Conservation (phyloP, 352 stramenopile genomes). For the Globisporangium yorkense region DNA sequence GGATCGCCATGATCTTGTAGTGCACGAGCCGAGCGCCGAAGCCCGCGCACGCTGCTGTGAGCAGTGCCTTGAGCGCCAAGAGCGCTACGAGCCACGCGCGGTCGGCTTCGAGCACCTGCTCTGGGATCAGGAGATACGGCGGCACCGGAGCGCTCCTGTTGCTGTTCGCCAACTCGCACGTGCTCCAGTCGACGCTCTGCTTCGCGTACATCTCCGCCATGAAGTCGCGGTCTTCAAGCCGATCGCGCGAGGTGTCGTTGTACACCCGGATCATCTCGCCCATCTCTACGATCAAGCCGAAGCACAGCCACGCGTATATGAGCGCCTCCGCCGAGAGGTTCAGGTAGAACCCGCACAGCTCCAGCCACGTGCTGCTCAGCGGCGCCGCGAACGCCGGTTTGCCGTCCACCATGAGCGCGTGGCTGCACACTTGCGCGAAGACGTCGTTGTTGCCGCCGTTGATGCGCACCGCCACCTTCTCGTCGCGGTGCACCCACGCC, state of each 20-base stretch:
- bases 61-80: slow-evolving; percentile 29
- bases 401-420: slow-evolving; percentile 57
- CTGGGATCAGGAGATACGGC: slow-evolving; percentile 29
- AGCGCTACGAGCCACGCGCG: slow-evolving; percentile 41
- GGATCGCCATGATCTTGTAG: slow-evolving; percentile 49
- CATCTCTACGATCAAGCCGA: slow-evolving; percentile 52
- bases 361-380: slow-evolving; percentile 57
- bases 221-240: slow-evolving; percentile 19
- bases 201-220: slow-evolving; percentile 31
- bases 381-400: slow-evolving; percentile 56
- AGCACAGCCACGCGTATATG: slow-evolving; percentile 55
- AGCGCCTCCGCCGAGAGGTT: slow-evolving; percentile 38
- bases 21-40: slow-evolving; percentile 36
- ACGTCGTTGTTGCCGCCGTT: slow-evolving; percentile 62
- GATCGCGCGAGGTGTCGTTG: slow-evolving; percentile 20
- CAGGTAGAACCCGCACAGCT: slow-evolving; percentile 50
- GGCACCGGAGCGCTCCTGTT: slow-evolving; percentile 1
- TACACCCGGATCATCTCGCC: slow-evolving; percentile 39
- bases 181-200: slow-evolving; percentile 21
- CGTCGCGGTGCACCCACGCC: slow-evolving; percentile 65
- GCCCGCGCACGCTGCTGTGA: slow-evolving; percentile 23
- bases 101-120: slow-evolving; percentile 31
- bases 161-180: slow-evolving; percentile 11
- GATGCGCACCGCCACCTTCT: slow-evolving; percentile 57
- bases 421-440: slow-evolving; percentile 57